Evolutionary conservation across 805 yeast species (phyloP).

Genomic region (Schwanniomyces occidentalis): DNA sequence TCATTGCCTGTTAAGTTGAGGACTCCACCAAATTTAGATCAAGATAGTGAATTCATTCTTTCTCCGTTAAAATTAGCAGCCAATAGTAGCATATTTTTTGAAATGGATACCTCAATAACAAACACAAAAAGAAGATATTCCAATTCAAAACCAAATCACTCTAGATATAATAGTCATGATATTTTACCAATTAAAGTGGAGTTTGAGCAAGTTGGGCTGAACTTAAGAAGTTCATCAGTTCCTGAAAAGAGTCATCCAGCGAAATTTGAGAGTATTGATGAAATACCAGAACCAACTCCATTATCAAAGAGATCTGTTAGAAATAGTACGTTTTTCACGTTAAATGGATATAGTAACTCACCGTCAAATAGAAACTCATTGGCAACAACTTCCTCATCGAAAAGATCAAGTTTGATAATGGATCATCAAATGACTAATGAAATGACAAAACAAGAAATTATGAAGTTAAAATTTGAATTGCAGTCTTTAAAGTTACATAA

Average conservation of each 20-base stretch:
- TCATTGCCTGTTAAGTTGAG: conserved; percentile 36
- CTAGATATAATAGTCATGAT: conserved; percentile 44
- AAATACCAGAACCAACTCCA: conserved; percentile 12
- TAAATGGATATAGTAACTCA: conserved; percentile 24
- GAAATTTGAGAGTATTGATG: conserved; percentile 16
- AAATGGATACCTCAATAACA: conserved; percentile 14
- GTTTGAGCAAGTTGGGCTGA: conserved; percentile 29
- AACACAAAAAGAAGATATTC: conserved; percentile 26
- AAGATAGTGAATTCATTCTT: conserved; percentile 36
- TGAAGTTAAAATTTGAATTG: conserved; percentile 52
- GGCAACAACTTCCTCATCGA: conserved; percentile 27
- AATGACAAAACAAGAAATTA: conserved; percentile 46
- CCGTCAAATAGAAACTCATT: conserved; percentile 13
- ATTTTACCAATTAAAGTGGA: conserved; percentile 44
- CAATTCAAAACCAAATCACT: conserved; percentile 32
- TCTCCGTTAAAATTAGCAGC: conserved; percentile 42
- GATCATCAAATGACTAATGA: conserved; percentile 24
- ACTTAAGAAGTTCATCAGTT: conserved; percentile 26
- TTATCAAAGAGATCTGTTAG: conserved; percentile 13
- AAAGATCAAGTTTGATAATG: conserved; percentile 29
- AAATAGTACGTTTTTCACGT: conserved; percentile 27
- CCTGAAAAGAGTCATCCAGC: conserved; percentile 22
- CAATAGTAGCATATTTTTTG: conserved; percentile 18
- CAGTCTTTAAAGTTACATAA: conserved; percentile 55
- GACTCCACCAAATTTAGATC: conserved; percentile 15